phyloP scores from a whole-genome alignment of 805 yeast species.

The Candida wancherniae region DNA sequence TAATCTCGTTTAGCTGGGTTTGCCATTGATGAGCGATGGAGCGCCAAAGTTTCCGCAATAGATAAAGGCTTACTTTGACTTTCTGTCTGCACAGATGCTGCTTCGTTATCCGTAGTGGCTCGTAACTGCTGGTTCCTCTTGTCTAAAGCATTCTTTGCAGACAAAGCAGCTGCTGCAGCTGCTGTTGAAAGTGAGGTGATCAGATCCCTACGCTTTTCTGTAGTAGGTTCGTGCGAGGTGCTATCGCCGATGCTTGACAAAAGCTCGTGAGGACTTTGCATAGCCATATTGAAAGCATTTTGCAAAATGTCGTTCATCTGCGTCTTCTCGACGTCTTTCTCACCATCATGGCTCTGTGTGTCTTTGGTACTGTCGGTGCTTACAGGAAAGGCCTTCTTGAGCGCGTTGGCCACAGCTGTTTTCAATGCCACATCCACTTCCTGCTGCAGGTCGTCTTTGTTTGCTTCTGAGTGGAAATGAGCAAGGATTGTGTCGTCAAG shows the following conservation, averaged over 20 bases:
- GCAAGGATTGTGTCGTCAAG: slow-evolving; percentile 33
- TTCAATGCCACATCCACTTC: slow-evolving; percentile 10
- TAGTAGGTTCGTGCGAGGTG: too few relatives aligned
- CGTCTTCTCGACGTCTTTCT: slow-evolving; percentile 49
- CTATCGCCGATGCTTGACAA: too few relatives aligned
- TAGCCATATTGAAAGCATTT: slow-evolving; percentile 73
- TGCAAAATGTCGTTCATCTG: slow-evolving; percentile 69
- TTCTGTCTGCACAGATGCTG: slow-evolving; percentile 3
- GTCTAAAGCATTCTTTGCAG: slow-evolving; percentile 6
- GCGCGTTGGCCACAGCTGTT: slow-evolving; percentile 12
- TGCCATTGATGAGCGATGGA: slow-evolving; percentile 45
- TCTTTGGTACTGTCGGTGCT: neutral
- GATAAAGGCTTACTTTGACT: slow-evolving; percentile 34
- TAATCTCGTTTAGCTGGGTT: slow-evolving; percentile 25
- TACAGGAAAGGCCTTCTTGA: slow-evolving; percentile 9
- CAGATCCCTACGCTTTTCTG: too few relatives aligned
- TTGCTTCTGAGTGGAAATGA: slow-evolving; percentile 33
- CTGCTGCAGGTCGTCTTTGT: slow-evolving; percentile 18
- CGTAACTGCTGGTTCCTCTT: slow-evolving; percentile 1
- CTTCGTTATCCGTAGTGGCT: neutral
- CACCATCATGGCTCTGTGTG: slow-evolving; percentile 14
- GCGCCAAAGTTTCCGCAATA: slow-evolving; percentile 57
- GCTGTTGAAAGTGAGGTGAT: slow-evolving; percentile 10
- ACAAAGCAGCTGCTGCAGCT: slow-evolving; percentile 13
- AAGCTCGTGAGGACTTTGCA: slow-evolving; percentile 53